phyloP scores from a whole-genome alignment of 345 rosid genomes.

The Pseudoturritis turrita region DNA sequence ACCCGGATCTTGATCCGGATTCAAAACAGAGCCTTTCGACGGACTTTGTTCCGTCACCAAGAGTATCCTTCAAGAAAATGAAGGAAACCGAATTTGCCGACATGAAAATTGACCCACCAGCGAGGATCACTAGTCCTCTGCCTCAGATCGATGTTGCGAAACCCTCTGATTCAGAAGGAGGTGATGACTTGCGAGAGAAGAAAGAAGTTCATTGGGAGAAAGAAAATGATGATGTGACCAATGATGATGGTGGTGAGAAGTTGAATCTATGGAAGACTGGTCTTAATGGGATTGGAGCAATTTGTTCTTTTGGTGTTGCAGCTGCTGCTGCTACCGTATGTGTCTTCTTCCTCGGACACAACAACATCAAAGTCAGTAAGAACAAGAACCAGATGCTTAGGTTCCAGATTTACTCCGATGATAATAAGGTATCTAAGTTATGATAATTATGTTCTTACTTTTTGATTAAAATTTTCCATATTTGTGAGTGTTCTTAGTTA shows the following conservation, averaged over 20 bases:
- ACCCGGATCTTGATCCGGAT: slow-evolving; percentile 25
- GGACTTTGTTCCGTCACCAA: slow-evolving; percentile 68
- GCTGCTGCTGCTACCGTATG: slow-evolving; percentile 90
- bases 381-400: slow-evolving; percentile 47
- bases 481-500: background rate
- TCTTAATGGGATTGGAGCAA: slow-evolving; percentile 78
- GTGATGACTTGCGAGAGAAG: background rate
- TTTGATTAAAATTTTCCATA: background rate
- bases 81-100: slow-evolving; percentile 88
- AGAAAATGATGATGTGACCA: slow-evolving; percentile 35
- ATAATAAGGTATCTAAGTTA: slow-evolving; percentile 50
- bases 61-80: slow-evolving; percentile 79
- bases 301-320: slow-evolving; percentile 91
- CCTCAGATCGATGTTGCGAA: slow-evolving; percentile 1
- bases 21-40: slow-evolving; percentile 33
- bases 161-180: background rate
- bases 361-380: slow-evolving; percentile 35
- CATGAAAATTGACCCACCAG: slow-evolving; percentile 81
- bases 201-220: too few species aligned
- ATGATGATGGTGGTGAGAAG: slow-evolving; percentile 33
- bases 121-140: slow-evolving; percentile 9
- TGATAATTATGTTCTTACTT: background rate
- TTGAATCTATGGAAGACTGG: slow-evolving; percentile 77
- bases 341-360: slow-evolving; percentile 58
- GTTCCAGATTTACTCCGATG: slow-evolving; percentile 69